A percentile compares a stretch with the other conserved stretches of the same genome.
Conservation (phyloP, 768 basidiomycete genomes). For the Suillus subalutaceus region DNA sequence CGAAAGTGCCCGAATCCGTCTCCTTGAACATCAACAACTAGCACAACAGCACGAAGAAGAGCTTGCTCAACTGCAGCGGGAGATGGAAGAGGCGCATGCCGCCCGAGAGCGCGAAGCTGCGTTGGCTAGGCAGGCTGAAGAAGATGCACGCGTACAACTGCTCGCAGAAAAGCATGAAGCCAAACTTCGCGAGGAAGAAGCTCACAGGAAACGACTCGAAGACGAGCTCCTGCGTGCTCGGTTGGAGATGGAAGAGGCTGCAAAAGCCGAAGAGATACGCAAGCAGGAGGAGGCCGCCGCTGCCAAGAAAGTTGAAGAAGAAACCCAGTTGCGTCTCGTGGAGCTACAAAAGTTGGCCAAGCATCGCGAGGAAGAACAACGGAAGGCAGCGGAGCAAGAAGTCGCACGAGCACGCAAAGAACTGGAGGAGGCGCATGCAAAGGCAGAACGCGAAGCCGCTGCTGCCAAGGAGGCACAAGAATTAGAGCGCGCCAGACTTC, state of each 20-base stretch:
- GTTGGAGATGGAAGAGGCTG: conserved; percentile 19
- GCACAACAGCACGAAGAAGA: conserved; percentile 30
- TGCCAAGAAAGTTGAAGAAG: conserved; percentile 22
- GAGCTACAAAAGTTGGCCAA: conserved; percentile 31
- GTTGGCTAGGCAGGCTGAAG: conserved; percentile 24
- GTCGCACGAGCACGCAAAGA: conserved; percentile 24
- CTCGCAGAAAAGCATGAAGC: conserved; percentile 32
- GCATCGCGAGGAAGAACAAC: conserved; percentile 26
- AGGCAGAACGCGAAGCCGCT: conserved; percentile 24
- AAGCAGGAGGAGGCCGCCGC: conserved; percentile 27
- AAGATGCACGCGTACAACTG: conserved; percentile 25
- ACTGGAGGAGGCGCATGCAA: conserved; percentile 25
- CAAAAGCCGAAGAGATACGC: conserved; percentile 20
- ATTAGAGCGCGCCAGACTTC: conserved; percentile 25
- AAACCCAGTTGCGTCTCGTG: conserved; percentile 22
- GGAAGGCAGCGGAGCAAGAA: conserved; percentile 31
- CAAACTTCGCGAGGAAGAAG: conserved; percentile 33
- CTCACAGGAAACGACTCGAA: conserved; percentile 25
- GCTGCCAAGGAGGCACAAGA: conserved; percentile 34
- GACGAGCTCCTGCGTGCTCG: conserved; percentile 29
- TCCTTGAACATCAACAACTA: conserved; percentile 27
- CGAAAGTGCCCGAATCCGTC: conserved; percentile 26
- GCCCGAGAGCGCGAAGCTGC: conserved; percentile 28
- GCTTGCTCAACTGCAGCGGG: conserved; percentile 26
- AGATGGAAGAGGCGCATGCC: conserved; percentile 28